Percentiles rank a stretch among this genome's conserved stretches.
phyloP scores from a whole-genome alignment of 306 rosid species.

The Inga leiocalycina region DNA sequence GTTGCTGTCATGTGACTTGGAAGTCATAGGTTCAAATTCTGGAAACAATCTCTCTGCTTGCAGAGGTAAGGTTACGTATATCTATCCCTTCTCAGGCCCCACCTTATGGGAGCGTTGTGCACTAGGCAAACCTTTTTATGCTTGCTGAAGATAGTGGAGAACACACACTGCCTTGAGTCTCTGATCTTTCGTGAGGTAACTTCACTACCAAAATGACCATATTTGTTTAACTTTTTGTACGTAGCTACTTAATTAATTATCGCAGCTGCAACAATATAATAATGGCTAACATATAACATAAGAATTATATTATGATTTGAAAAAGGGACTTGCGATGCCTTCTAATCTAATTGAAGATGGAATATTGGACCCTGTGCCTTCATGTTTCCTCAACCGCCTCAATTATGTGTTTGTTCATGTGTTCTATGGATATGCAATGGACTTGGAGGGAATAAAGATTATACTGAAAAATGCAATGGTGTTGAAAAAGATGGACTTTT shows the following conservation, averaged over 20 bases:
- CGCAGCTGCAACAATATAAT: background rate
- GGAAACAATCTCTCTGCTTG: too few relatives aligned
- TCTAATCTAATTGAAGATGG: background rate
- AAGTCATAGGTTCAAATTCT: too few relatives aligned
- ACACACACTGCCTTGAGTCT: conserved; percentile 7
- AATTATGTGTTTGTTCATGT: background rate
- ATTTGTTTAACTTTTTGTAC: background rate
- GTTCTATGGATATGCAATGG: conserved; percentile 1
- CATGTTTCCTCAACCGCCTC: conserved; percentile 24
- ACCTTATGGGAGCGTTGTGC: too few relatives aligned
- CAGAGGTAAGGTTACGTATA: too few relatives aligned
- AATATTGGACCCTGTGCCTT: conserved; percentile 36
- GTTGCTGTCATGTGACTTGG: too few relatives aligned
- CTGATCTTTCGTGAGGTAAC: conserved; percentile 14
- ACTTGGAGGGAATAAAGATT: conserved; percentile 27
- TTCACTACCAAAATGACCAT: background rate
- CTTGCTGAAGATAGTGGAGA: conserved; percentile 18
- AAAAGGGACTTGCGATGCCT: background rate
- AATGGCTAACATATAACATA: background rate
- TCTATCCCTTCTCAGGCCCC: too few relatives aligned
- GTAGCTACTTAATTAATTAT: background rate
- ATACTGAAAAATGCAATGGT: conserved; percentile 20
- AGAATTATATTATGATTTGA: background rate
- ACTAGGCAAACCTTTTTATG: too few relatives aligned
- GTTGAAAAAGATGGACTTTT: background rate